Evolutionary conservation across 2,329 filamentous ascomycete species (phyloP).

Genomic region (Cryphonectria japonica): DNA sequence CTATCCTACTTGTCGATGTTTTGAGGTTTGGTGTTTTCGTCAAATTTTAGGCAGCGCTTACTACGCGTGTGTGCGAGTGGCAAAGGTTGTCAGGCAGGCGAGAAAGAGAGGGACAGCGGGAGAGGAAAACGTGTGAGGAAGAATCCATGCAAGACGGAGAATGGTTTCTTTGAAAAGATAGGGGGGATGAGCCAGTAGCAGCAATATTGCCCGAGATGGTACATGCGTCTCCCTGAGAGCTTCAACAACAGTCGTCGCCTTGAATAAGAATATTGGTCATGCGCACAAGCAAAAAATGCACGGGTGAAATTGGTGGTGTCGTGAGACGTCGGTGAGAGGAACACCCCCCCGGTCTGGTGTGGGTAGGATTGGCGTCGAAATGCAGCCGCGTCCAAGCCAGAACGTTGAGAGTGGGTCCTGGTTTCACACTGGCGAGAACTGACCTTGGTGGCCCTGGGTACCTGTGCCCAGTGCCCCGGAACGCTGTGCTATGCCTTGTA

Average conservation of each 20-base stretch:
- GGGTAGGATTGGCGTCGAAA: neutral
- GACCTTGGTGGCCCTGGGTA: neutral
- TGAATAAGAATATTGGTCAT: neutral
- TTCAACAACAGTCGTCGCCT: neutral
- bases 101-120: no score
- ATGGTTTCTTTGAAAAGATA: neutral
- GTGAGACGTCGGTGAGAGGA: constrained; percentile 7
- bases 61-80: constrained; percentile 4
- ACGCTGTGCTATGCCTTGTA: neutral
- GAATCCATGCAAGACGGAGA: neutral
- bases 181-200: neutral
- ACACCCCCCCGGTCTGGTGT: neutral
- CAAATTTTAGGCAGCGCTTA: neutral
- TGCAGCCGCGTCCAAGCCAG: constrained; percentile 5
- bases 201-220: neutral
- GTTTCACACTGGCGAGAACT: neutral
- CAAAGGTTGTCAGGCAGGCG: neutral
- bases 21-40: neutral
- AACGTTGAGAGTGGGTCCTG: neutral
- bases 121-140: neutral
- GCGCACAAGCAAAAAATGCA: neutral
- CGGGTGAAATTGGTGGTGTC: neutral
- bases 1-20: neutral
- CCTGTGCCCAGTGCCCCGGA: neutral
- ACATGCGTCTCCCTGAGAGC: neutral